Evolutionary conservation across 129 eudicot genomes (phyloP).

Genomic region (Artemisia tridentata): DNA sequence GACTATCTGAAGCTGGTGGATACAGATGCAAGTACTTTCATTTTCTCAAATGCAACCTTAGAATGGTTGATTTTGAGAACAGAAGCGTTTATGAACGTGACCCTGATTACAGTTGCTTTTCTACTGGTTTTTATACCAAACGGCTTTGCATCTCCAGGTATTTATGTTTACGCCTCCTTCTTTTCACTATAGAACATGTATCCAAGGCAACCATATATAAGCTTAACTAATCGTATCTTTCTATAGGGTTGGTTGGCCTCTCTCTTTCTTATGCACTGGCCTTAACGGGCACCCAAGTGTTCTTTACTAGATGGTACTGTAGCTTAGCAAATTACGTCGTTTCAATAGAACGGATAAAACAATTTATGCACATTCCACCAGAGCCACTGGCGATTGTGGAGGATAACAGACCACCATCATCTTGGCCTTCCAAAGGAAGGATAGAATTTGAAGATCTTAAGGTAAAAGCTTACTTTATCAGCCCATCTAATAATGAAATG

Average conservation of each 20-base stretch:
- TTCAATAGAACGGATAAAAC: conserved; percentile 45
- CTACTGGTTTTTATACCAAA: too few relatives aligned
- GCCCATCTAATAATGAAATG: background rate
- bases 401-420: conserved; percentile 55
- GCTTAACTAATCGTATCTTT: background rate
- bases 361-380: too few relatives aligned
- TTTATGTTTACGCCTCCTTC: conserved; percentile 49
- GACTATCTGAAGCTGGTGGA: too few relatives aligned
- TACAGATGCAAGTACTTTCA: conserved; percentile 30
- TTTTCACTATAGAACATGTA: background rate
- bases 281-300: conserved; percentile 59
- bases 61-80: conserved; percentile 79
- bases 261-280: conserved; percentile 80
- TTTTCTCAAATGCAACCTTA: conserved; percentile 61
- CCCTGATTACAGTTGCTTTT: too few relatives aligned
- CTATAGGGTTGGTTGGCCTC: conserved; percentile 74
- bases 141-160: conserved; percentile 50
- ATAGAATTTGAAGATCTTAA: too few relatives aligned
- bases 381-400: conserved; percentile 59
- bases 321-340: conserved; percentile 55
- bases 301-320: conserved; percentile 66
- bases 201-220: background rate
- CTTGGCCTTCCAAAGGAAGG: conserved; percentile 52
- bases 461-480: conserved; percentile 35
- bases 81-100: too few relatives aligned